Evolutionary conservation across 768 basidiomycete genomes (phyloP).

Genomic region (Dentipellis fragilis): DNA sequence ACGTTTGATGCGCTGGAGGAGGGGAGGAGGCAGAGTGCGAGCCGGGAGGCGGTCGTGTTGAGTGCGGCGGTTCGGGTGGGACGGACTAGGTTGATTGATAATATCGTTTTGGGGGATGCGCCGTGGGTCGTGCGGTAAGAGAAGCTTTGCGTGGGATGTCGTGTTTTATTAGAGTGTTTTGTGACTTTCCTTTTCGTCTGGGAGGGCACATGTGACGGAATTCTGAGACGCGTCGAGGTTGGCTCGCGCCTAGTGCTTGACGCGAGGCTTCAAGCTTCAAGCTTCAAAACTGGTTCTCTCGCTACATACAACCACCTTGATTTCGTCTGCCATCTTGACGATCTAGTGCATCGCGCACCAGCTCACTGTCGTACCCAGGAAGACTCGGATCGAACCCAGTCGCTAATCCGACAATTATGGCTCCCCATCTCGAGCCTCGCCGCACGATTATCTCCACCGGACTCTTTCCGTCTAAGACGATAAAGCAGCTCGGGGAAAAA

Average conservation of each 20-base stretch:
- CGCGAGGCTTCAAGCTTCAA: background rate
- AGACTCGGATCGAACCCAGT: background rate
- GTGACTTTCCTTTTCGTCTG: background rate
- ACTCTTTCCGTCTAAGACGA: slow-evolving; percentile 6
- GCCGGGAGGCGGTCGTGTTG: slow-evolving; percentile 45
- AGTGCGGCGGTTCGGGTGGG: slow-evolving; percentile 87
- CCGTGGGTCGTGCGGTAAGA: slow-evolving; percentile 22
- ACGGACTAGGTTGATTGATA: slow-evolving; percentile 87
- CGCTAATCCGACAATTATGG: background rate
- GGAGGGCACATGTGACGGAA: background rate
- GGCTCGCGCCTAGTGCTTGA: background rate
- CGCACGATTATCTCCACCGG: slow-evolving; percentile 10
- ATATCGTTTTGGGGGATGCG: slow-evolving; percentile 61
- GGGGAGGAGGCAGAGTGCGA: slow-evolving; percentile 14
- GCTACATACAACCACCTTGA: background rate
- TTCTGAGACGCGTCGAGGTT: background rate
- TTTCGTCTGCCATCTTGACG: background rate
- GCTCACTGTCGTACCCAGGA: background rate
- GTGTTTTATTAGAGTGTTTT: background rate
- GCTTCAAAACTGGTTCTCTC: background rate
- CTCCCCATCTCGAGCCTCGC: slow-evolving; percentile 5
- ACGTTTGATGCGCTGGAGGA: slow-evolving; percentile 57
- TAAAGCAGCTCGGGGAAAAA: slow-evolving; percentile 2
- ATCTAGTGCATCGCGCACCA: background rate
- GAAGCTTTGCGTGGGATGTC: background rate